A percentile compares a stretch with the other conserved stretches of the same genome.
These are phyloP conservation scores for Phytophthora idaei DNA, from an alignment of 352 stramenopile genomes.

Conservation along the genomic window DNA sequence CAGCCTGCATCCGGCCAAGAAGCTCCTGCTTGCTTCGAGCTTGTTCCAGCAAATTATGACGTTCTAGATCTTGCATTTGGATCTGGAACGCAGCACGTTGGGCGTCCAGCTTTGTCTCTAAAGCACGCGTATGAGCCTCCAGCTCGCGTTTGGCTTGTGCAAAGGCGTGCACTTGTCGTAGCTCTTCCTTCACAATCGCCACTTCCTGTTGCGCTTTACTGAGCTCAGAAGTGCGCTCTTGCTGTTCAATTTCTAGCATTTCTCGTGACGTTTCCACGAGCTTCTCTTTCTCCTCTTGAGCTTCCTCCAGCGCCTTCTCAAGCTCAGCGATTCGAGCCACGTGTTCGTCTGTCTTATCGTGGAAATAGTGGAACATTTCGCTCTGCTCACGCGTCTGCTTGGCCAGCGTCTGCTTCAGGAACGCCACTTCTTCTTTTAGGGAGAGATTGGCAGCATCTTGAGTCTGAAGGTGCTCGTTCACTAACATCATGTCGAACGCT, in stretches of 20 bases:
- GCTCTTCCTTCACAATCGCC: constrained; percentile 37
- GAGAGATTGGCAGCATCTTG: constrained; percentile 43
- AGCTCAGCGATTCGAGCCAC: constrained; percentile 65
- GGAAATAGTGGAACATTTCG: constrained; percentile 90
- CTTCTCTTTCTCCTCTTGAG: constrained; percentile 19
- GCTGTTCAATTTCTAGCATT: constrained; percentile 21
- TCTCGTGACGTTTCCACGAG: constrained; percentile 3
- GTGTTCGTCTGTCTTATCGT: constrained; percentile 83
- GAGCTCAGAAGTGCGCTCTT: constrained; percentile 24
- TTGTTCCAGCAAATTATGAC: constrained; percentile 64
- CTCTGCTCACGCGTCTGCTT: constrained; percentile 61
- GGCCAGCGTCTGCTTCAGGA: constrained; percentile 51
- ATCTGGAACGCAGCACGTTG: constrained; percentile 35
- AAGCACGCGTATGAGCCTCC: constrained; percentile 35
- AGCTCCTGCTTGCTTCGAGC: constrained; percentile 79
- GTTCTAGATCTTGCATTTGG: constrained; percentile 57
- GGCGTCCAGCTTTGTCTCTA: constrained; percentile 47
- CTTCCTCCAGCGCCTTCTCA: constrained; percentile 42
- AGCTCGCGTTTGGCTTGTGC: constrained; percentile 56
- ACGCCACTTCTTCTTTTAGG: constrained; percentile 50
- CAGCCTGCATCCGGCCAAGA: constrained; percentile 51
- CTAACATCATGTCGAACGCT: constrained; percentile 70
- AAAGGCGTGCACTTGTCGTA: constrained; percentile 63
- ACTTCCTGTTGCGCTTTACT: constrained; percentile 25
- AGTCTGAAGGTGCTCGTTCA: constrained; percentile 54